phyloP scores from a whole-genome alignment of 1,284 basidiomycete genomes.

The Tranzscheliella williamsii region DNA sequence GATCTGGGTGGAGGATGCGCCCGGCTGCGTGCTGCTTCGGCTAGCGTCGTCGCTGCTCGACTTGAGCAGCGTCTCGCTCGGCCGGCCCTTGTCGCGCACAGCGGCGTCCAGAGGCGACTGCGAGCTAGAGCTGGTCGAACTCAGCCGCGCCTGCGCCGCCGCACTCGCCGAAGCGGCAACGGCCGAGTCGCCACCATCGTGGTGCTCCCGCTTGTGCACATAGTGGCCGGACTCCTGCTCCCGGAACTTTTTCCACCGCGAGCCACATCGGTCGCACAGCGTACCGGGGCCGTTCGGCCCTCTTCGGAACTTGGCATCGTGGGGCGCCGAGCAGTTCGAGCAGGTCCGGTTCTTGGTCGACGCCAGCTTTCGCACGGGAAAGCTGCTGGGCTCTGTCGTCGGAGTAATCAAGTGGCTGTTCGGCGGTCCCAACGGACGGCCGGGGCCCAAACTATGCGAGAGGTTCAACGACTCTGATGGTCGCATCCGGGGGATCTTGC shows the following conservation, averaged over 20 bases:
- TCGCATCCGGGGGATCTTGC: constrained; percentile 15
- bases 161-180: not conserved
- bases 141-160: constrained; percentile 16
- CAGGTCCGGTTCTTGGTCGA: constrained; percentile 45
- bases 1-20: not conserved
- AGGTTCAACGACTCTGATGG: constrained; percentile 2
- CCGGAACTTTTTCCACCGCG: constrained; percentile 37
- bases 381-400: constrained; percentile 3
- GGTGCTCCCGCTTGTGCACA: constrained; percentile 4
- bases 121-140: constrained; percentile 13
- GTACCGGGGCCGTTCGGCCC: constrained; percentile 38
- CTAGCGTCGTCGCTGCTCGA: not conserved
- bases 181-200: not conserved
- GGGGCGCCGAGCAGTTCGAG: constrained; percentile 35
- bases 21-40: no score
- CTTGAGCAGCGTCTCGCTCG: not conserved
- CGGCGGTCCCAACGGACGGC: not conserved
- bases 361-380: constrained; percentile 36
- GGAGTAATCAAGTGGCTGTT: constrained; percentile 10
- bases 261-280: constrained; percentile 44
- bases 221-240: constrained; percentile 15
- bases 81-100: no score
- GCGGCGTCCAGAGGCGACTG: constrained; percentile 16
- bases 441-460: not conserved
- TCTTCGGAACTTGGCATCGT: constrained; percentile 41